phyloP scores from a whole-genome alignment of 1,284 basidiomycete species.

The Vanrija pseudolonga region DNA sequence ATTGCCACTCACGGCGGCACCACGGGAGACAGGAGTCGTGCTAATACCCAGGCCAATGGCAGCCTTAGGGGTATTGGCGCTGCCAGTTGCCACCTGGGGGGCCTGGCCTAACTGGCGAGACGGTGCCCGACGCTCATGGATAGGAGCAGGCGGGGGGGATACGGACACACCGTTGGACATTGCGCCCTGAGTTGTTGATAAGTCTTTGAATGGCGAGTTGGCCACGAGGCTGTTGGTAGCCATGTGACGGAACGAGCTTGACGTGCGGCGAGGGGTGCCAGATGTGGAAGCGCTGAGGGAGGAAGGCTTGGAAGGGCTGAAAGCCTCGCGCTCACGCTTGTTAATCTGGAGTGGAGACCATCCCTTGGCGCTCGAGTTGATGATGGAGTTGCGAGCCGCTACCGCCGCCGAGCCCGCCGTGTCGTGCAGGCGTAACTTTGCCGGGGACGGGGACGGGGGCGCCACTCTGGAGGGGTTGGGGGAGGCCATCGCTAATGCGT shows the following conservation, averaged over 20 bases:
- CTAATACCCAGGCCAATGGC: slow-evolving; percentile 43
- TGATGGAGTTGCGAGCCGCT: slow-evolving; percentile 41
- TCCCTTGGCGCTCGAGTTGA: slow-evolving; percentile 46
- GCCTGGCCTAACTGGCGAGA: slow-evolving; percentile 31
- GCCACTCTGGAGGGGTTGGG: slow-evolving; percentile 3
- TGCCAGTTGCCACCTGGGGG: slow-evolving; percentile 29
- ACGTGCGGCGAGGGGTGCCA: slow-evolving; percentile 58
- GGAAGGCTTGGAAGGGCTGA: slow-evolving; percentile 46
- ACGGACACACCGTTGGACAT: slow-evolving; percentile 24
- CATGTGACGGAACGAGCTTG: slow-evolving; percentile 76
- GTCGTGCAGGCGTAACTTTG: slow-evolving; percentile 8
- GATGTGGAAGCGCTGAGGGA: background rate
- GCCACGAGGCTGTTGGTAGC: slow-evolving; percentile 76
- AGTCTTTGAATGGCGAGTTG: slow-evolving; percentile 78
- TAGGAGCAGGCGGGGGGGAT: background rate
- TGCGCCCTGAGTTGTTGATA: slow-evolving; percentile 23
- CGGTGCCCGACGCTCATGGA: slow-evolving; percentile 35
- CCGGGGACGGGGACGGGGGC: background rate
- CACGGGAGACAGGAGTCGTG: slow-evolving; percentile 14
- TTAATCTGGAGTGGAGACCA: slow-evolving; percentile 50
- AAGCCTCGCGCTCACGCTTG: slow-evolving; percentile 34
- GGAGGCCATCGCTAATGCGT: slow-evolving; percentile 3
- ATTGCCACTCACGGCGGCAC: slow-evolving; percentile 30
- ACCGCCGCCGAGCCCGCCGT: slow-evolving; percentile 6
- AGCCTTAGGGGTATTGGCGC: slow-evolving; percentile 31